These are phyloP conservation scores for Alliaria petiolata DNA, from an alignment of 345 rosid species.

Conservation along the genomic window DNA sequence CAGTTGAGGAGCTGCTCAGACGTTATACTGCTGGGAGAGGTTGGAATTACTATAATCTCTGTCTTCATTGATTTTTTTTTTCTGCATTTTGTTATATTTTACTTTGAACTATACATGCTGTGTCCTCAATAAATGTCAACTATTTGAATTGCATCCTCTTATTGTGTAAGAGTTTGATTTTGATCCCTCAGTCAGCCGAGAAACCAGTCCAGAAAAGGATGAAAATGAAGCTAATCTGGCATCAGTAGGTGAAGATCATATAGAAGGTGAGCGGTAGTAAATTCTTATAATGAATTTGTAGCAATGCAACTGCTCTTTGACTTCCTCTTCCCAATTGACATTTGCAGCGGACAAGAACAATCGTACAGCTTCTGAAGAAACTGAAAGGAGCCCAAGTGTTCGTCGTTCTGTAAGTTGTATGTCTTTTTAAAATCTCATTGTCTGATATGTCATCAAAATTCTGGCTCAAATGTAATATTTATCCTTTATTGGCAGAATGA, in stretches of 20 bases:
- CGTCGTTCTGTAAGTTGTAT: constrained; percentile 99
- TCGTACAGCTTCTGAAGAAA: constrained; percentile 36
- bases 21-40: constrained; percentile 57
- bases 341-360: constrained; percentile 43
- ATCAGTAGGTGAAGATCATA: constrained; percentile 36
- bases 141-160: neutral
- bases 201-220: constrained; percentile 44
- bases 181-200: constrained; percentile 43
- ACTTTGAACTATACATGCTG: neutral
- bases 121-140: constrained; percentile 1
- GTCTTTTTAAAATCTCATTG: constrained; percentile 65
- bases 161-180: neutral
- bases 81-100: neutral
- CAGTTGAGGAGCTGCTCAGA: constrained; percentile 81
- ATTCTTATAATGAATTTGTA: constrained; percentile 13
- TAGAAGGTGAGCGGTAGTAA: constrained; percentile 38
- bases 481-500: constrained; percentile 51
- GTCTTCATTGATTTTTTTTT: neutral
- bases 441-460: constrained; percentile 37
- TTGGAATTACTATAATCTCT: constrained; percentile 24
- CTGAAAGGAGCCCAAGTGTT: constrained; percentile 48
- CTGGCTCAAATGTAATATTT: constrained; percentile 51
- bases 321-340: constrained; percentile 6
- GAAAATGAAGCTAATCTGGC: constrained; percentile 33
- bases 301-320: constrained; percentile 21